Evolutionary conservation across 371 early-diverging fungal genomes (phyloP).

Genomic region (Conidiobolus incongruus): DNA sequence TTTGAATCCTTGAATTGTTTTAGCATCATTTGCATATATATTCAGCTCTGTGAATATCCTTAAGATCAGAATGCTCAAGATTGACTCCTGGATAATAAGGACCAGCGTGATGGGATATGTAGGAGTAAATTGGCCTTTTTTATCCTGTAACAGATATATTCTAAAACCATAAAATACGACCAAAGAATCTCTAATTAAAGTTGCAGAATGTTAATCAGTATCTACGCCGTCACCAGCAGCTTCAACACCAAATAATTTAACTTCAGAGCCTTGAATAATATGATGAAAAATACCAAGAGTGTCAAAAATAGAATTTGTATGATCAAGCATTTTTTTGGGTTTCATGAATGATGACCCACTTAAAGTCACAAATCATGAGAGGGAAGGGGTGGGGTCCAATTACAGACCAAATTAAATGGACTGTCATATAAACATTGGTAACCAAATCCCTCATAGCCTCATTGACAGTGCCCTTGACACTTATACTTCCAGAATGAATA

Average conservation of each 20-base stretch:
- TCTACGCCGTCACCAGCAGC: conserved; percentile 80
- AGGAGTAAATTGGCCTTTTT: conserved; percentile 81
- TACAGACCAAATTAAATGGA: no score
- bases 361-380: no score
- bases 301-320: no score
- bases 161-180: conserved; percentile 92
- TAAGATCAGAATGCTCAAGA: conserved; percentile 83
- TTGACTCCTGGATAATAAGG: conserved; percentile 95
- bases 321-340: no score
- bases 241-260: conserved; percentile 91
- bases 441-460: no score
- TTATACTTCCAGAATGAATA: conserved; percentile 49
- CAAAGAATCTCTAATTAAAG: conserved; percentile 59
- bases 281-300: no score
- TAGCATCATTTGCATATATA: conserved; percentile 65
- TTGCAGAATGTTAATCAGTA: conserved; percentile 74
- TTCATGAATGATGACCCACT: no score
- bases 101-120: conserved; percentile 88
- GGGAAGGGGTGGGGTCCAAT: no score
- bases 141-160: conserved; percentile 82
- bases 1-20: conserved; percentile 77
- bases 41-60: conserved; percentile 66
- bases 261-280: no score
- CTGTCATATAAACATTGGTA: no score
- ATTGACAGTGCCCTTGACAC: conserved; percentile 94